Conservation (phyloP, 768 basidiomycete genomes). For the Leccinum pellstonianum region DNA sequence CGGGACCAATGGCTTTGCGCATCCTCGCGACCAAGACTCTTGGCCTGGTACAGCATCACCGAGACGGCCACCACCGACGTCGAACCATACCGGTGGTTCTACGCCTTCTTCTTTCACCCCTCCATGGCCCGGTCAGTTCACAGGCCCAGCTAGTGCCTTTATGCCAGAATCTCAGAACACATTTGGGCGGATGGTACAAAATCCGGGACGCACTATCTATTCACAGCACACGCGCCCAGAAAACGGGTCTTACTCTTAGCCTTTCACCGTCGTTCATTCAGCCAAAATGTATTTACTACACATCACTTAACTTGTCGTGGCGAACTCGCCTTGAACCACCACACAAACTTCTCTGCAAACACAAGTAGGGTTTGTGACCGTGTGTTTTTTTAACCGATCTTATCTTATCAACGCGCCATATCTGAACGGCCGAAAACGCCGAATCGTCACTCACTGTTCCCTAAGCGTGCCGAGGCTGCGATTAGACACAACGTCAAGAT, state of each 20-base stretch:
- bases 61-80: constrained; percentile 14
- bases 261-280: constrained; percentile 9
- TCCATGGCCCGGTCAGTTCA: constrained; percentile 39
- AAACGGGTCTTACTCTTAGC: constrained; percentile 28
- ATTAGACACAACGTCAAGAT: constrained; percentile 7
- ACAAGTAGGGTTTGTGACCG: no score
- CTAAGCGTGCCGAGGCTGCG: neutral
- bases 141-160: constrained; percentile 52
- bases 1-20: constrained; percentile 22
- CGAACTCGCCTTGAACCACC: neutral
- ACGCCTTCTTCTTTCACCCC: constrained; percentile 24
- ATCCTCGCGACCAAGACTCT: constrained; percentile 20
- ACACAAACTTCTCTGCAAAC: neutral
- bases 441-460: neutral
- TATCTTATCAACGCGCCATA: constrained; percentile 18
- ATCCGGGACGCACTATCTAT: constrained; percentile 64
- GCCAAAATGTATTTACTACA: constrained; percentile 23
- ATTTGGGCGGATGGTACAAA: constrained; percentile 43
- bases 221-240: constrained; percentile 47
- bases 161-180: constrained; percentile 42
- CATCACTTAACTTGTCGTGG: constrained; percentile 19
- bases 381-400: constrained; percentile 1
- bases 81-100: constrained; percentile 20
- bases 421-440: neutral
- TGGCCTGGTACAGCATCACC: constrained; percentile 29